Conservation (phyloP, 2,329 filamentous ascomycete species). For the Rhynchosporium secalis region DNA sequence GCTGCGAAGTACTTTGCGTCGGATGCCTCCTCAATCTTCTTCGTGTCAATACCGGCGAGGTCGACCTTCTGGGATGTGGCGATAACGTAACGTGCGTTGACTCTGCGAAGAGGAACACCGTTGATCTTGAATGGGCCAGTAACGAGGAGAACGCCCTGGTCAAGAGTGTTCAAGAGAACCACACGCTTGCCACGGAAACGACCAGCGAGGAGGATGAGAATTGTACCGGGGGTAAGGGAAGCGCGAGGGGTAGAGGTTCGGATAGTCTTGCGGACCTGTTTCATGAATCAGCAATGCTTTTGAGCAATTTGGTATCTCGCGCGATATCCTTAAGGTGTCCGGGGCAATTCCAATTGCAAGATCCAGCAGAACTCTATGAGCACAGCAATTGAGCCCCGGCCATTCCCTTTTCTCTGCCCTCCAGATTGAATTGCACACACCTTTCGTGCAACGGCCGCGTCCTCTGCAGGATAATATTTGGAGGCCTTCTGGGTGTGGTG, state of each 20-base stretch:
- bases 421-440: constrained; percentile 57
- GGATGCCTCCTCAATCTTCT: constrained; percentile 81
- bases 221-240: constrained; percentile 88
- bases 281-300: constrained; percentile 31
- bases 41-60: constrained; percentile 80
- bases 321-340: constrained; percentile 7
- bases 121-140: constrained; percentile 99
- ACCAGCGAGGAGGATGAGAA: constrained; percentile 98
- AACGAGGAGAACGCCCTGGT: constrained; percentile 97
- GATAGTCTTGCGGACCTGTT: constrained; percentile 90
- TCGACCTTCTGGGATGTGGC: constrained; percentile 85
- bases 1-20: constrained; percentile 88
- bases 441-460: constrained; percentile 87
- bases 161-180: constrained; percentile 95
- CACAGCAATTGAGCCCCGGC: constrained; percentile 18
- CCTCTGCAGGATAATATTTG: constrained; percentile 99
- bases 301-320: not conserved
- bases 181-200: constrained; percentile 99
- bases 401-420: not conserved
- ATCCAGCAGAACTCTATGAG: constrained; percentile 13
- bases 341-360: constrained; percentile 30
- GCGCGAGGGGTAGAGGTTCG: constrained; percentile 84
- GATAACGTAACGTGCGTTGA: constrained; percentile 92
- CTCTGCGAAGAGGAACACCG: constrained; percentile 93
- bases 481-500: constrained; percentile 86